Evolutionary conservation across 495 filamentous ascomycete genomes (phyloP).

Genomic region (Margaritispora aquatica): DNA sequence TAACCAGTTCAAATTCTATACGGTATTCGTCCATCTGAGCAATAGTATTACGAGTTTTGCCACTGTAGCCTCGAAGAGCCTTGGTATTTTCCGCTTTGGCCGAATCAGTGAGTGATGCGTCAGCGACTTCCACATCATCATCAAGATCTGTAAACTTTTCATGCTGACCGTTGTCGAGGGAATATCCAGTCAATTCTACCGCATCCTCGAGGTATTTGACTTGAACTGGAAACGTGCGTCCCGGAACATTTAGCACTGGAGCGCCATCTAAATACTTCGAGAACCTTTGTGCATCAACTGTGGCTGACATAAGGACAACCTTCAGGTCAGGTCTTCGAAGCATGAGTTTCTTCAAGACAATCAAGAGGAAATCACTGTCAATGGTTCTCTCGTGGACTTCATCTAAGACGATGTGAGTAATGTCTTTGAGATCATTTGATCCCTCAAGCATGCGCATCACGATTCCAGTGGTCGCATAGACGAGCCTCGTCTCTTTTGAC

Average conservation of each 20-base stretch:
- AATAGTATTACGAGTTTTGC: conserved; percentile 65
- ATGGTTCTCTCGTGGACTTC: conserved; percentile 94
- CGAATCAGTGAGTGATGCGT: conserved; percentile 35
- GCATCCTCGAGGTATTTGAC: conserved; percentile 89
- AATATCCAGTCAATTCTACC: conserved; percentile 71
- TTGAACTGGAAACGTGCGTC: conserved; percentile 86
- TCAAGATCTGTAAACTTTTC: conserved; percentile 45
- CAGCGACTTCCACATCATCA: conserved; percentile 47
- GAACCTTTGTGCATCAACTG: conserved; percentile 85
- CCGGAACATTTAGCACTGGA: conserved; percentile 82
- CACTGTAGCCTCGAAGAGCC: conserved; percentile 62
- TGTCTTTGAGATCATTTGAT: conserved; percentile 73
- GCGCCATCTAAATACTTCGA: conserved; percentile 80
- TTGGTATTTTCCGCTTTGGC: conserved; percentile 25
- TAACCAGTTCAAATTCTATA: conserved; percentile 78
- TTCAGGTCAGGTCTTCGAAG: conserved; percentile 34
- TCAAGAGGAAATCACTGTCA: conserved; percentile 90
- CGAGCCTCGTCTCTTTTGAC: conserved; percentile 68
- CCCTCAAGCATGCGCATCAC: conserved; percentile 95
- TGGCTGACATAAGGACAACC: conserved; percentile 94
- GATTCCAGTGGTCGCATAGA: conserved; percentile 86
- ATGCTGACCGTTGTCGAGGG: conserved; percentile 39
- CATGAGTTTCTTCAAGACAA: conserved; percentile 80
- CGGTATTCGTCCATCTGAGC: conserved; percentile 76
- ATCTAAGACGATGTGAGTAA: conserved; percentile 89